Evolutionary conservation across 257 asterid genomes (phyloP), one percentile per base, ranked within the genome.

Genomic region (Euphrasia confusa): DNA sequence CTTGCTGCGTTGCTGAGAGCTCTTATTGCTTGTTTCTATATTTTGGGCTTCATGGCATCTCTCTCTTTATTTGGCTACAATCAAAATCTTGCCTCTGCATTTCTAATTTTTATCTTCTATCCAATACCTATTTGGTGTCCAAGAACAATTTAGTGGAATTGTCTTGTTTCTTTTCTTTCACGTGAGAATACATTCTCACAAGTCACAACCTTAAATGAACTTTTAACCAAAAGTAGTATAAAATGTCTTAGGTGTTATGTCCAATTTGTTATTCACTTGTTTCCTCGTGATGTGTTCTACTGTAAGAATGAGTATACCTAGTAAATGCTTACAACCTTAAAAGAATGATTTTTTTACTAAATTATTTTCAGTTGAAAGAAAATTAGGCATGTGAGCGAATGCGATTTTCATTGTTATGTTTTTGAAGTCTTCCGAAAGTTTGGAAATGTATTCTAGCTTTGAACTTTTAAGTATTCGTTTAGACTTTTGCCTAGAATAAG

Each of bases 1-100:
- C 61, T 58, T 45, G 56, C 47, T 17, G 58, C 33, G 33, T 60
- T 62, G 55, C 50, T 60, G 66, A 27, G 26, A 54, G 58, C 58
- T 26, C 11, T 37, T 37, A 37, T 37, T 37, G 2, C 2, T 37
- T 7, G 42, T 37, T 37, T 37, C 42, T 37, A 37, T 37, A 37
- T 37, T 8, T 7, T 37, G 42, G 42, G 11, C 2, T 37, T 37
- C 0, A 37, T 37, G 11, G 42, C 2, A 37, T 37, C 42, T 1
- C 42, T 37, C 12, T 7, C 42, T 7, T 7, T 37, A 37, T 37
- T 37, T 37, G 42, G 42, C 42, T 37, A 37, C 11, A 37, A 37
- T 37, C 42, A 8, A 37, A 37, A 37, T 8, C 2, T 37, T 37
- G 10, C 42, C 12, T 37, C 42, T 37, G 42, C 42, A 37, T 37